Base-by-base conservation (phyloP, 345 rosid species). In the Cardiospermum halicacabum region DNA sequence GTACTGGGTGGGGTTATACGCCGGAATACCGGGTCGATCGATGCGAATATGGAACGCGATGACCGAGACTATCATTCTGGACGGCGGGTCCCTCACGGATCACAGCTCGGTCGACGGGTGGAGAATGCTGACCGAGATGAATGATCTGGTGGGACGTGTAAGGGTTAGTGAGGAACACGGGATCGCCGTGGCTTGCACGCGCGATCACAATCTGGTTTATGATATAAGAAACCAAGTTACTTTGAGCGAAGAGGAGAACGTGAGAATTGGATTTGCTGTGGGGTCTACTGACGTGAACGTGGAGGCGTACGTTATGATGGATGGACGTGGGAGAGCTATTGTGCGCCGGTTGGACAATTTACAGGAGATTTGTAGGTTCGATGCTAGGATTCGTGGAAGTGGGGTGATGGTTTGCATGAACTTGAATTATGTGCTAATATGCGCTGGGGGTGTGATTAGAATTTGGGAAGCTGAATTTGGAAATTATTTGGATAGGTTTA, bases 1-100 rank as follows among this genome's bases (percentile, higher is more conserved):
- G 0, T 88, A 86, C 82, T 93, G 98, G 98, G 95, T 86, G n/a
- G 98, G 97, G 5, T 86, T 93, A 3, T 89, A 82, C 56, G 98
- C 97, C 0, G 98, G 98, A 0, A 82, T 81, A 0, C 92, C 92
- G 0, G 94, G 86, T 19, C 89, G 84, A 36, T 87, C 97, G 3
- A 82, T 87, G 64, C 96, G 66, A 47, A 81, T 94, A 6, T 94
- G 99, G 99, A 77, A 90, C 53, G 77, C 81, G 0, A 60, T 69
- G 66, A 62, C 76, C 0, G 97, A 87, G 66, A 81, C 77, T 53
- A 69, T 74, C 0, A 71, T 80, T 0, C 85, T 79, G 57, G 76
- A 82, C 2, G 94, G 84, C 19, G 87, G 91, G 12, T 3, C 82
- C 0, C 58, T 94, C 37, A 91, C 97, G 0, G 88, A 91, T 59